Evolutionary conservation across 805 yeast species (phyloP).

Genomic region (Monosporozyma yasuniensis): DNA sequence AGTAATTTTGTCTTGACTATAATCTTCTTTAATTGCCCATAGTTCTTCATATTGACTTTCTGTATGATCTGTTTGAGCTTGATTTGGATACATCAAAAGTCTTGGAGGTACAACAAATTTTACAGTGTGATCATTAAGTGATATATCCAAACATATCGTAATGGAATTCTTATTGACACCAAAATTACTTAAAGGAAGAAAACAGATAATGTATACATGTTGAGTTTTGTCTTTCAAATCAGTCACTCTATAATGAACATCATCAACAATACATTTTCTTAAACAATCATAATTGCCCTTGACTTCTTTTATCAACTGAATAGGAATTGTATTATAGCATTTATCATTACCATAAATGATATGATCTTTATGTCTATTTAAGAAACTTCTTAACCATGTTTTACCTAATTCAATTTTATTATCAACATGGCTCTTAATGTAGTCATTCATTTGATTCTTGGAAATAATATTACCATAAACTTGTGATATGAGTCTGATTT

Average conservation of each 20-base stretch:
- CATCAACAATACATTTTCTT: conserved; percentile 15
- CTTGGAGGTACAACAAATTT: conserved; percentile 10
- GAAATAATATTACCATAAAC: conserved; percentile 17
- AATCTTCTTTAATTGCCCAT: neutral
- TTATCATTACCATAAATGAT: conserved; percentile 14
- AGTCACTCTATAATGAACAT: conserved; percentile 1
- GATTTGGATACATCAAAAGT: conserved; percentile 13
- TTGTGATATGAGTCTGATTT: conserved; percentile 12
- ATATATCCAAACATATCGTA: conserved; percentile 13
- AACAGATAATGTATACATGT: neutral
- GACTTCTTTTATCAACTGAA: conserved; percentile 9
- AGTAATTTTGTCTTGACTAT: neutral
- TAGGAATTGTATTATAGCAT: conserved; percentile 1
- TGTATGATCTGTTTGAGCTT: neutral
- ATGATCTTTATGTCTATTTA: conserved; percentile 15
- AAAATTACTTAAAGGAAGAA: neutral
- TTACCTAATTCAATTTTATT: conserved; percentile 16
- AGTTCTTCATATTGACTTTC: neutral
- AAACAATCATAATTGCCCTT: conserved; percentile 14
- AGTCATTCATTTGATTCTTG: conserved; percentile 13
- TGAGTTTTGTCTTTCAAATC: neutral
- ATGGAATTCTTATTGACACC: neutral
- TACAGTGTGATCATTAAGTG: conserved; percentile 7
- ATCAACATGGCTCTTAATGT: conserved; percentile 6
- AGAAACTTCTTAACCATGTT: conserved; percentile 20